Conservation (phyloP, 257 asterid species). For the Solanum peruvianum region DNA sequence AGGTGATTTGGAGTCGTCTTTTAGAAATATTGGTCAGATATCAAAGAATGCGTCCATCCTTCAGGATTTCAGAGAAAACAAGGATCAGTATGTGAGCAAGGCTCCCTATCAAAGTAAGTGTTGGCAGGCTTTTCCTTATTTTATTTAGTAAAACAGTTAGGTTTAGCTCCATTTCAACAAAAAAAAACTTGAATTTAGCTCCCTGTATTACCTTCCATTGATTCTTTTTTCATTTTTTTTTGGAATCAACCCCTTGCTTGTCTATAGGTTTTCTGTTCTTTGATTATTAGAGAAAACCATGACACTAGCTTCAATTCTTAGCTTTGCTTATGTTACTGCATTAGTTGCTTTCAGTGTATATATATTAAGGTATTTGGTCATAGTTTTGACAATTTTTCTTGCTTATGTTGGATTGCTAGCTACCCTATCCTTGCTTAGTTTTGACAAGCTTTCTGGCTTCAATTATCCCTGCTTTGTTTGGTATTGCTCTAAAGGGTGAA, state of each 20-base stretch:
- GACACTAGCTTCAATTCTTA: not conserved
- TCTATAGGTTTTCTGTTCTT: not conserved
- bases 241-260: not conserved
- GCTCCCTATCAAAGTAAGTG: slow-evolving; percentile 61
- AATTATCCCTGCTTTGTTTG: not conserved
- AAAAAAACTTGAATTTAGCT: not conserved
- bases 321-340: not conserved
- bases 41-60: slow-evolving; percentile 22
- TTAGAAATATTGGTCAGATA: slow-evolving; percentile 12
- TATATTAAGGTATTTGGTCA: not conserved
- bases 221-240: not conserved
- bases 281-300: not conserved
- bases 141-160: not conserved
- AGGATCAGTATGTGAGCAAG: slow-evolving; percentile 49
- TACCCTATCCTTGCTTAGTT: not conserved
- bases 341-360: not conserved
- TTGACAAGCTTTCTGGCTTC: not conserved
- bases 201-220: not conserved
- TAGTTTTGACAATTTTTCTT: not conserved
- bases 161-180: not conserved
- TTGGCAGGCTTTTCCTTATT: not conserved
- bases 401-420: not conserved
- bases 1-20: slow-evolving; percentile 22
- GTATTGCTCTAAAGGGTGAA: not conserved
- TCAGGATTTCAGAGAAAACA: slow-evolving; percentile 35